Percentiles rank a stretch among this genome's conserved stretches.
phyloP scores from a whole-genome alignment of 192 early-diverging fungal species.

The Phycomyces nitens region DNA sequence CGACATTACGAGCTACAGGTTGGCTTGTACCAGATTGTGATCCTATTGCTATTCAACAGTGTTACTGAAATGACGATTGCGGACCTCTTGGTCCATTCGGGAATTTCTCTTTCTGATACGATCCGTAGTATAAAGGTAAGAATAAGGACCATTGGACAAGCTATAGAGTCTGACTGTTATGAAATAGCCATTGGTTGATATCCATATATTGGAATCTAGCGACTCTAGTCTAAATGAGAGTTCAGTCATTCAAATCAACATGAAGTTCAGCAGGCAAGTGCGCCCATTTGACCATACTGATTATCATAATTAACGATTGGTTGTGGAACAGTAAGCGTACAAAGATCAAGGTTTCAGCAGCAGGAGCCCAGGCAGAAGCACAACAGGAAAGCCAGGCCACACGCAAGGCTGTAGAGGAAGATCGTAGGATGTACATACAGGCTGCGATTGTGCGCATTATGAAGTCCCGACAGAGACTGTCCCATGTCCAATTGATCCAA shows the following conservation, averaged over 20 bases:
- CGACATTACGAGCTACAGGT: slow-evolving; percentile 78
- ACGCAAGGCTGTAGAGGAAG: slow-evolving; percentile 69
- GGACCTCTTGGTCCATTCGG: slow-evolving; percentile 56
- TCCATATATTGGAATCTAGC: slow-evolving; percentile 44
- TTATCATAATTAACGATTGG: no score
- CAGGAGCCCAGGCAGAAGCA: slow-evolving; percentile 51
- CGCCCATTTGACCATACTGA: no score
- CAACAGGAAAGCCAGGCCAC: slow-evolving; percentile 59
- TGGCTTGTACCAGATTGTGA: slow-evolving; percentile 64
- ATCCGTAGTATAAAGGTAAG: slow-evolving; percentile 57
- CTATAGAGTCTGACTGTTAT: no score
- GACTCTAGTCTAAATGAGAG: slow-evolving; percentile 33
- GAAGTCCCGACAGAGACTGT: slow-evolving; percentile 93
- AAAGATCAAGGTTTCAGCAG: slow-evolving; percentile 70
- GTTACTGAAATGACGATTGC: slow-evolving; percentile 38
- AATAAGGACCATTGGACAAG: not conserved
- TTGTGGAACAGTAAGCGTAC: slow-evolving; percentile 73
- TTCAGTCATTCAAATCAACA: slow-evolving; percentile 11
- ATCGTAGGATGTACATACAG: slow-evolving; percentile 72
- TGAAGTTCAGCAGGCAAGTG: slow-evolving; percentile 16
- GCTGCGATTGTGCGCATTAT: slow-evolving; percentile 99
- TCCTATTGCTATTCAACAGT: slow-evolving; percentile 68
- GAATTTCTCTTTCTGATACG: slow-evolving; percentile 53
- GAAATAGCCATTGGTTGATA: slow-evolving; percentile 53
- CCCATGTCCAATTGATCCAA: slow-evolving; percentile 78